These are phyloP conservation scores for Pseudocercospora musae DNA, from an alignment of 2,329 filamentous ascomycete species.

Conservation along the genomic window DNA sequence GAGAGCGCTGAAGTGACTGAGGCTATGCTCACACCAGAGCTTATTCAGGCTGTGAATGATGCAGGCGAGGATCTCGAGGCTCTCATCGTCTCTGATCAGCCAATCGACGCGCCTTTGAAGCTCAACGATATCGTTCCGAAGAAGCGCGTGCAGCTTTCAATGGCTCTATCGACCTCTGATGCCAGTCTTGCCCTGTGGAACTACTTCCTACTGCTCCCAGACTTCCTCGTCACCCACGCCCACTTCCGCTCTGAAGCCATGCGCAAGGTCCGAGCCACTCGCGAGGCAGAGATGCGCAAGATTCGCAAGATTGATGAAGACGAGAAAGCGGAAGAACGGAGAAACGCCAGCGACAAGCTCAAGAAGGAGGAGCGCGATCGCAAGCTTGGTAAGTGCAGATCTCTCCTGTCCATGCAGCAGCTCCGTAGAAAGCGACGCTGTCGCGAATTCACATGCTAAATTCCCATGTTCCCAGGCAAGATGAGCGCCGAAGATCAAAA, in stretches of 20 bases:
- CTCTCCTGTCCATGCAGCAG: neutral
- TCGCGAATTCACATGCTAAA: neutral
- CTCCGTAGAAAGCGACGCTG: neutral
- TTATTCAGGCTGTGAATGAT: constrained; percentile 72
- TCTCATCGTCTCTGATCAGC: constrained; percentile 85
- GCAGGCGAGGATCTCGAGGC: constrained; percentile 83
- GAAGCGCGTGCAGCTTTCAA: constrained; percentile 80
- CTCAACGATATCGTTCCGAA: constrained; percentile 78
- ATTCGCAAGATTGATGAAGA: constrained; percentile 77
- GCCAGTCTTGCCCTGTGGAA: constrained; percentile 68
- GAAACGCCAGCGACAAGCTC: constrained; percentile 56
- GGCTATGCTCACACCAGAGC: constrained; percentile 77
- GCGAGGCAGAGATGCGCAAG: constrained; percentile 75
- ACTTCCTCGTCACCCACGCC: constrained; percentile 69
- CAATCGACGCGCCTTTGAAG: constrained; percentile 69
- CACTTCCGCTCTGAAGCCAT: constrained; percentile 87
- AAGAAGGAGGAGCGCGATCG: constrained; percentile 73
- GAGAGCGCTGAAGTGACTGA: constrained; percentile 96
- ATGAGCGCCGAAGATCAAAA: constrained; percentile 58
- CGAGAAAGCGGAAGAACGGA: constrained; percentile 61
- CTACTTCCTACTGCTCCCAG: constrained; percentile 76
- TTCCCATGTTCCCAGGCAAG: constrained; percentile 36
- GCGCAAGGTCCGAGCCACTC: constrained; percentile 75
- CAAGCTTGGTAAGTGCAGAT: constrained; percentile 56
- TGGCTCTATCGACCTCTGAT: constrained; percentile 60